A percentile compares a stretch with the other conserved stretches of the same genome.
These are phyloP conservation scores for Penicillium steckii DNA, from an alignment of 495 filamentous ascomycete species.

Conservation along the genomic window DNA sequence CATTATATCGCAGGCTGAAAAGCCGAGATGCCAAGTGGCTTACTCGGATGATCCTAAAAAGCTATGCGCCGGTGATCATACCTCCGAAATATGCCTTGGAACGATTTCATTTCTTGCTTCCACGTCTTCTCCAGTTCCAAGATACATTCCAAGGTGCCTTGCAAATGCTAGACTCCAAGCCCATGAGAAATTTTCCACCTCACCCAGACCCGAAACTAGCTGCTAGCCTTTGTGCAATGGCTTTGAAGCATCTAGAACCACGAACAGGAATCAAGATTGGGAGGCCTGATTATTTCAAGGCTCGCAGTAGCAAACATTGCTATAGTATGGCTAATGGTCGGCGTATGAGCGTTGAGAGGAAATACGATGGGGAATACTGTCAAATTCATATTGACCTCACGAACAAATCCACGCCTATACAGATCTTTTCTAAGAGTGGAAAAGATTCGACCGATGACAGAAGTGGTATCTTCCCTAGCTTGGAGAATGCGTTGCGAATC, in stretches of 20 bases:
- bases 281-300: constrained; percentile 70
- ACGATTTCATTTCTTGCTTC: constrained; percentile 56
- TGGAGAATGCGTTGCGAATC: constrained; percentile 56
- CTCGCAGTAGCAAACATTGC: constrained; percentile 73
- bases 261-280: constrained; percentile 72
- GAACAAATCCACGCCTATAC: constrained; percentile 54
- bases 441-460: constrained; percentile 81
- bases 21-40: constrained; percentile 87
- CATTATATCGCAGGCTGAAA: constrained; percentile 58
- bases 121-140: constrained; percentile 65
- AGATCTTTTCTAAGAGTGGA: constrained; percentile 88
- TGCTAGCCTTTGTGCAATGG: constrained; percentile 31
- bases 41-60: constrained; percentile 77
- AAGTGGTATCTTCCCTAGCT: constrained; percentile 51
- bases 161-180: constrained; percentile 40
- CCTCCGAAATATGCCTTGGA: constrained; percentile 45
- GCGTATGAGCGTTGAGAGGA: constrained; percentile 72
- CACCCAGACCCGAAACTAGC: constrained; percentile 37
- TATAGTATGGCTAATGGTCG: constrained; percentile 55
- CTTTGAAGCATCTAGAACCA: constrained; percentile 56
- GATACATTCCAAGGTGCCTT: constrained; percentile 56
- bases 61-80: constrained; percentile 60
- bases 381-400: constrained; percentile 78
- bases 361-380: constrained; percentile 87
- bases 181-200: constrained; percentile 39